A percentile compares a stretch with the other conserved stretches of the same genome.
phyloP scores from a whole-genome alignment of 2,329 filamentous ascomycete species.

The Camptophora hylomeconis region DNA sequence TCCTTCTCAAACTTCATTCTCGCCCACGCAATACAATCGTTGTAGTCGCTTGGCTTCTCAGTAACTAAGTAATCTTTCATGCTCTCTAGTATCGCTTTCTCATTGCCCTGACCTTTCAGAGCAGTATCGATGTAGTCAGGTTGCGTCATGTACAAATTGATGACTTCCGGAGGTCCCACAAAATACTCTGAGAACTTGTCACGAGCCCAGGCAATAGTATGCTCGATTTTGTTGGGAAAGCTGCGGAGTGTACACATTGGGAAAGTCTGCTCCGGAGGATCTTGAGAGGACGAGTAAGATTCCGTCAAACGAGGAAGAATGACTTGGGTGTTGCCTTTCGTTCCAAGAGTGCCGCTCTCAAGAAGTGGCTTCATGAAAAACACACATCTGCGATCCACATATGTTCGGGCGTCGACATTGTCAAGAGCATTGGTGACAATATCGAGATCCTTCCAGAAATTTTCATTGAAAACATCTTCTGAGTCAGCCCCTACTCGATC shows the following conservation, averaged over 20 bases:
- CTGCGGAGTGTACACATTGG: conserved; percentile 96
- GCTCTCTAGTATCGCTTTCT: conserved; percentile 84
- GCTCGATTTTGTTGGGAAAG: conserved; percentile 97
- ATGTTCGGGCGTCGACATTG: conserved; percentile 93
- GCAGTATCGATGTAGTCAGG: conserved; percentile 79
- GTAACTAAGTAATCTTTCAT: conserved; percentile 82
- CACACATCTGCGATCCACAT: conserved; percentile 89
- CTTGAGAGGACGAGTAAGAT: conserved; percentile 93
- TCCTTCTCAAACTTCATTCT: conserved; percentile 89
- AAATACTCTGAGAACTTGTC: conserved; percentile 93
- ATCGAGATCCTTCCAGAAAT: conserved; percentile 77
- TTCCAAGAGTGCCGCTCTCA: conserved; percentile 94
- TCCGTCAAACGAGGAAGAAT: conserved; percentile 83
- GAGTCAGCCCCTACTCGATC: conserved; percentile 87
- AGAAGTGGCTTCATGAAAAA: conserved; percentile 96
- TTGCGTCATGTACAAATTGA: conserved; percentile 86
- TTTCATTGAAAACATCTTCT: conserved; percentile 85
- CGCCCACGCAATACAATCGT: conserved; percentile 95
- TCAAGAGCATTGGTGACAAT: conserved; percentile 94
- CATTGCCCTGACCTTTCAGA: conserved; percentile 84
- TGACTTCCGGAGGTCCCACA: conserved; percentile 82
- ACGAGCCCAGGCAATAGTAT: conserved; percentile 96
- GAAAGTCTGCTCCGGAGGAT: conserved; percentile 96
- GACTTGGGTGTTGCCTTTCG: conserved; percentile 97
- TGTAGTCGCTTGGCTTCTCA: conserved; percentile 81